Conservation (phyloP, 1,139 yeast species). For the Geotrichum bryndzae region DNA sequence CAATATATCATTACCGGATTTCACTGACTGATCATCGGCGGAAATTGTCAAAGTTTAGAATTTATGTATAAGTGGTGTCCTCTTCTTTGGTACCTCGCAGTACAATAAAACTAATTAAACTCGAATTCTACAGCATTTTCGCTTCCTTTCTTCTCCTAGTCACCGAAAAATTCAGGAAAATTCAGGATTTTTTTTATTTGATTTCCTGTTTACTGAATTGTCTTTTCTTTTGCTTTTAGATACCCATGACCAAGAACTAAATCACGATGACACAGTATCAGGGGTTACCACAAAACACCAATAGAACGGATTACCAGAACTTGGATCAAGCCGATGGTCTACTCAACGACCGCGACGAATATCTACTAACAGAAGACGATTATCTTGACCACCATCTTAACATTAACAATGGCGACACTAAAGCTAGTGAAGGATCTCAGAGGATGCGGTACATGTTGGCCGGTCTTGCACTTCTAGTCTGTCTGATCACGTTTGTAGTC, state of each 20-base stretch:
- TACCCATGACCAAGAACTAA: background rate
- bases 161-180: background rate
- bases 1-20: too few species aligned
- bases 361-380: background rate
- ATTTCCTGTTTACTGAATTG: background rate
- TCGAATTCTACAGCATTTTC: background rate
- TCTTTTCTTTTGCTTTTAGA: background rate
- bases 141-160: background rate
- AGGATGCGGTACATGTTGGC: conserved; percentile 34
- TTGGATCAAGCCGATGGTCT: background rate
- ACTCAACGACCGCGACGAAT: background rate
- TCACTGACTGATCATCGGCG: background rate
- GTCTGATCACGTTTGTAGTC: conserved; percentile 60
- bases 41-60: background rate
- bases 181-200: background rate
- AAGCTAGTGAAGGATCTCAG: conserved; percentile 4
- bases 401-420: background rate
- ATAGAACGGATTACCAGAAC: conserved; percentile 5
- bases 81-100: background rate
- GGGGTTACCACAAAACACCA: conserved; percentile 8
- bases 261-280: conserved; percentile 9
- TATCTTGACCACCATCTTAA: conserved; percentile 1
- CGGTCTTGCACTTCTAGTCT: conserved; percentile 49
- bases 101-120: background rate
- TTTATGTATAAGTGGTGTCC: background rate